Evolutionary conservation across 2,329 filamentous ascomycete species (phyloP), one percentile per base, ranked within the genome.

Genomic region (Chrysoporthe austroafricana): DNA sequence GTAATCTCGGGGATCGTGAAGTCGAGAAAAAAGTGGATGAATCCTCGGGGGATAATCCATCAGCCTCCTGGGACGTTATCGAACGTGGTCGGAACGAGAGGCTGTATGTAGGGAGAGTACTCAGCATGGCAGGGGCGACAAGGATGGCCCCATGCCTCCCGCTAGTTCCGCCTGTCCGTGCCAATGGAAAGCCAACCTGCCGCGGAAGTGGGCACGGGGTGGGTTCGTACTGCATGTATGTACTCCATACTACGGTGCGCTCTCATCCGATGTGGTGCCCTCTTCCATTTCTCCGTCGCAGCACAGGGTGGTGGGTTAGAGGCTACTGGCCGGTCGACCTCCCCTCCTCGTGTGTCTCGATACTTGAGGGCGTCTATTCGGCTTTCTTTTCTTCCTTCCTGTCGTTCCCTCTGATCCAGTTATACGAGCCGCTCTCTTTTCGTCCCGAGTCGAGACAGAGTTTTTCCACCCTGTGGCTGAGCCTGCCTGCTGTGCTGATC

Each of bases 281-380:
- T 39, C 62, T 16, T 68, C 66, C 66, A 68, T 68, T 68, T 60
- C 66, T 48, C 66, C 66, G 66, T 68, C 46, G 48, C 56, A 68
- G 50, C 50, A 21, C 48, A 52, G 48, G 48, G n/a, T 52, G 26
- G 21, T n/a, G 7, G 16, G 50, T 54, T 54, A 32, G 50, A 54
- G 4, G 50, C 26, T 32, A 32, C 50, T 3, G 11, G 7, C 11
- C 32, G 50, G 21, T 4, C 13, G 21, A 52, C 60, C 48, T 67
- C 48, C 4, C 39, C 42, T 54, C 39, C 18, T 48, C 21, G 26
- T 48, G n/a, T 21, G n/a, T 52, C 48, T 54, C 50, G 26, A 34
- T 26, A n/a, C 39, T 57, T 26, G n/a, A 34, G 21, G 39, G 48
- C 13, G 43, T 64, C 39, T 34, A 34, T 13, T 16, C 32, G 16